These are phyloP conservation scores for Cryphonectria carpinicola DNA, from an alignment of 2,329 filamentous ascomycete species.

Conservation along the genomic window DNA sequence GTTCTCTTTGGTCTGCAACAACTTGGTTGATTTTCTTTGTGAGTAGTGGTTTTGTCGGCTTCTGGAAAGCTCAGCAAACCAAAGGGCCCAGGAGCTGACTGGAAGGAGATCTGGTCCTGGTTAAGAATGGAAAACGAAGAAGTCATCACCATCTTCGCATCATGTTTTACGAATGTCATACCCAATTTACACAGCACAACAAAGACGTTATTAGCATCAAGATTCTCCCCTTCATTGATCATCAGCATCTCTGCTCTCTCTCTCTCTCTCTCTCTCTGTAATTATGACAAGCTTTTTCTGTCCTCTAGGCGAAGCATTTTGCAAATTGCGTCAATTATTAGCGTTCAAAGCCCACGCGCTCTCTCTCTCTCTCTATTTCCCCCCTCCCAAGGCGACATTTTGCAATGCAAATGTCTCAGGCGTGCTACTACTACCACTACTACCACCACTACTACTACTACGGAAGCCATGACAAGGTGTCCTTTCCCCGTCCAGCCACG, in stretches of 20 bases:
- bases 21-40: not conserved
- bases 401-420: not conserved
- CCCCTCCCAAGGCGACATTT: not conserved
- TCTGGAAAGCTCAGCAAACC: not conserved
- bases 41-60: not conserved
- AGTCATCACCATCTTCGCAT: constrained; percentile 1
- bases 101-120: not conserved
- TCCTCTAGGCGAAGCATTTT: not conserved
- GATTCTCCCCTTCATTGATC: not conserved
- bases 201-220: not conserved
- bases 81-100: not conserved
- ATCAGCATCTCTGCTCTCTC: not conserved
- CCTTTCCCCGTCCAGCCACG: not conserved
- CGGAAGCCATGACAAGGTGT: not conserved
- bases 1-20: not conserved
- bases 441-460: not conserved
- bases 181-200: not conserved
- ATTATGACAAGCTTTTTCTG: not conserved
- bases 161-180: not conserved
- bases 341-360: not conserved
- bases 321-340: not conserved
- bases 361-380: not conserved
- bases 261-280: not conserved
- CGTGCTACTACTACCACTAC: not conserved
- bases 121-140: not conserved